Evolutionary conservation across 1,284 basidiomycete genomes (phyloP).

Genomic region (Austropuccinia psidii): DNA sequence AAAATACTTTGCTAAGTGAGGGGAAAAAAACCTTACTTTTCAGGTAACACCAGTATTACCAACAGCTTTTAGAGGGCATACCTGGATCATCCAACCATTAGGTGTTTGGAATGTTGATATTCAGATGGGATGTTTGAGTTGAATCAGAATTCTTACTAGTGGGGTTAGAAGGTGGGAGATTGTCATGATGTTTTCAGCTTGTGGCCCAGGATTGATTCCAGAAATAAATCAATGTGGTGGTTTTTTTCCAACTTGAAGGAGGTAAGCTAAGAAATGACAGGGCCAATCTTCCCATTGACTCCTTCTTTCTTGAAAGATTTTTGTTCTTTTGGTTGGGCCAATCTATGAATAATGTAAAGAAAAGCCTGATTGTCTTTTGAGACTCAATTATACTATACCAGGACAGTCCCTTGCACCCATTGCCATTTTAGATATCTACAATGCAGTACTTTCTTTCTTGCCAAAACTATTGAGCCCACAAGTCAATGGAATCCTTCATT

Average conservation of each 20-base stretch:
- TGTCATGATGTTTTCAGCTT: not conserved
- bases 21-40: not conserved
- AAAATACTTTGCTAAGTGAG: not conserved
- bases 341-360: conserved; percentile 13
- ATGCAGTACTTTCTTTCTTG: not conserved
- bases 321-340: conserved; percentile 26
- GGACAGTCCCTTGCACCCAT: not conserved
- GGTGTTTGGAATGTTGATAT: not conserved
- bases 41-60: not conserved
- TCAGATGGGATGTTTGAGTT: not conserved
- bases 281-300: not conserved
- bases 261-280: conserved; percentile 18
- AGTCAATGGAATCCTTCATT: not conserved
- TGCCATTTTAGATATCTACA: not conserved
- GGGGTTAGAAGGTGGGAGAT: not conserved
- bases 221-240: not conserved
- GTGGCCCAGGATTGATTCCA: conserved; percentile 7
- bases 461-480: not conserved
- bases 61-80: not conserved
- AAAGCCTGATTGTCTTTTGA: not conserved
- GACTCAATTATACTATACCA: not conserved
- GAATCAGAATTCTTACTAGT: not conserved
- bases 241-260: not conserved
- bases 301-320: not conserved
- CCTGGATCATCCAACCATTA: not conserved